These are phyloP conservation scores for Plasmodium vivax DNA, from an alignment of 169 alveolate genomes.

Conservation along the genomic window DNA sequence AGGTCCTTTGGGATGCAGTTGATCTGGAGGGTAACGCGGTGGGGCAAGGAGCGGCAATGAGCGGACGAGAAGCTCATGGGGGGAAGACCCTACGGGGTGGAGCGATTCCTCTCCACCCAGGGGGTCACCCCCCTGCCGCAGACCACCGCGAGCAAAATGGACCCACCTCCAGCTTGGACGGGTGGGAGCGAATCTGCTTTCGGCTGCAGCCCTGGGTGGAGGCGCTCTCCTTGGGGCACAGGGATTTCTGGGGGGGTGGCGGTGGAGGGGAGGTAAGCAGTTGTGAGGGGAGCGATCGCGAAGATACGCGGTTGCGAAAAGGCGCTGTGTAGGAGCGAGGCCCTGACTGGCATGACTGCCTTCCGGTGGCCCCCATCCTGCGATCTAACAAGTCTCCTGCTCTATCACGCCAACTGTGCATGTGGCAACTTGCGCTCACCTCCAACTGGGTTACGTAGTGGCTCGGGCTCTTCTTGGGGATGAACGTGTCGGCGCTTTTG, in stretches of 20 bases:
- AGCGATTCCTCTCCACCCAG: not conserved
- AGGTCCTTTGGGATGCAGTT: constrained; percentile 41
- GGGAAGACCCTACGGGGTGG: not conserved
- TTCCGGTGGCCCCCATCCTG: too few species aligned
- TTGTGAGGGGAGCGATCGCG: not conserved
- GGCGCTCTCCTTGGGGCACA: constrained; percentile 52
- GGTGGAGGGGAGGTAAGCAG: not conserved
- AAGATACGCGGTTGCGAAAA: too few species aligned
- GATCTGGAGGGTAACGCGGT: not conserved
- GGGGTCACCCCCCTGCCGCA: not conserved
- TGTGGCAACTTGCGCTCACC: constrained; percentile 15
- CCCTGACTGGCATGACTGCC: too few species aligned
- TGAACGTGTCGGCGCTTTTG: constrained; percentile 36
- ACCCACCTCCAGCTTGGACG: constrained; percentile 28
- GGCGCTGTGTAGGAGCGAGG: too few species aligned
- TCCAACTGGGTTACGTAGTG: constrained; percentile 42
- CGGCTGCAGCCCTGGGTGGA: constrained; percentile 8
- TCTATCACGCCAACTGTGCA: too few species aligned
- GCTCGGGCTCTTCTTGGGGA: constrained; percentile 32
- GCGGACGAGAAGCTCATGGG: not conserved
- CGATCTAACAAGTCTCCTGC: too few species aligned
- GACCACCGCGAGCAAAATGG: not conserved
- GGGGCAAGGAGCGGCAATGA: not conserved
- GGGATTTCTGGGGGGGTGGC: constrained; percentile 42
- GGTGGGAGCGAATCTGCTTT: constrained; percentile 16